These are phyloP conservation scores for Juglanconis oblonga DNA, from an alignment of 2,329 filamentous ascomycete genomes.

Conservation along the genomic window DNA sequence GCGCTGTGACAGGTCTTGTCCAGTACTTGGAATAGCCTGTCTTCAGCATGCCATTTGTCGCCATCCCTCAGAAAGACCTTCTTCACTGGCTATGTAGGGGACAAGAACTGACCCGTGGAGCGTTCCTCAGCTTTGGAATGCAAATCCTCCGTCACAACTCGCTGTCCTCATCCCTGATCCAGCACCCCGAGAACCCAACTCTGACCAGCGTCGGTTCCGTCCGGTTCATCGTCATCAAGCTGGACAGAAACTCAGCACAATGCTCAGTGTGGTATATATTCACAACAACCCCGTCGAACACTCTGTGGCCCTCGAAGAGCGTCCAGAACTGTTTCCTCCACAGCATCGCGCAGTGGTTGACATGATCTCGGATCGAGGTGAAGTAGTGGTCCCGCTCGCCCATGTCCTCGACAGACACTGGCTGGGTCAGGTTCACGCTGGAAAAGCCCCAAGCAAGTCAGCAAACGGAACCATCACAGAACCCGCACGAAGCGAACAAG, in stretches of 20 bases:
- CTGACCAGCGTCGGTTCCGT: conserved; percentile 20
- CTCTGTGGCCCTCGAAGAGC: conserved; percentile 21
- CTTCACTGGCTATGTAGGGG: too few species aligned
- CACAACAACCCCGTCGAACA: conserved; percentile 23
- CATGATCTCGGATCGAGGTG: conserved; percentile 24
- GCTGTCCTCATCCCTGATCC: background rate
- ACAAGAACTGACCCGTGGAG: too few species aligned
- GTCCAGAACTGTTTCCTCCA: conserved; percentile 26
- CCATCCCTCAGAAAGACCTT: too few species aligned
- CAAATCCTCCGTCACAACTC: background rate
- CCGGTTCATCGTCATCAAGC: conserved; percentile 20
- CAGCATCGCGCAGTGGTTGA: conserved; percentile 27
- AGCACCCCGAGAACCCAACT: conserved; percentile 12
- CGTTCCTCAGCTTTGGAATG: too few species aligned
- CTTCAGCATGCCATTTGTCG: too few species aligned
- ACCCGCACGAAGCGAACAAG: too few species aligned
- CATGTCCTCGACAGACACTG: conserved; percentile 21
- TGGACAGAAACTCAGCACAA: conserved; percentile 26
- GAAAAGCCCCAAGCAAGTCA: background rate
- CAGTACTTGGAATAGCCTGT: too few species aligned
- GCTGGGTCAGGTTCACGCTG: conserved; percentile 21
- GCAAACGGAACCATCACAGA: background rate
- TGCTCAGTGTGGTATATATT: conserved; percentile 26
- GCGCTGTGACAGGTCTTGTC: too few species aligned
- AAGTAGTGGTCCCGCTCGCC: conserved; percentile 23